Base-by-base conservation (phyloP, 169 alveolate species). In the Eimeria praecox region DNA sequence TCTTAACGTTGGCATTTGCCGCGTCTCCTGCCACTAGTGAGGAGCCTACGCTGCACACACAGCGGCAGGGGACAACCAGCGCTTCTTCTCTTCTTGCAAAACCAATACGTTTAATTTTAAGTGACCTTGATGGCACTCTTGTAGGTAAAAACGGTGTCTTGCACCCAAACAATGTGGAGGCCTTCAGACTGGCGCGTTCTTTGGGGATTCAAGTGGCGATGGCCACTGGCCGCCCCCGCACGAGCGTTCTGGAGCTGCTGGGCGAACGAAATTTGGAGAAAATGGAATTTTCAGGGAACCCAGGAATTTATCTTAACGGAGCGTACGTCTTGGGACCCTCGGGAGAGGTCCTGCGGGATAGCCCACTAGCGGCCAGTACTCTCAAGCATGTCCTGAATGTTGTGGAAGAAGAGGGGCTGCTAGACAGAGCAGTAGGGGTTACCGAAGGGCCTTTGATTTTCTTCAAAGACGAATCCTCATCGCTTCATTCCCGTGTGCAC, bases 101-200 rank as follows among this genome's bases (percentile, higher is more conserved):
- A 6, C 93, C 62, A n/a, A n/a, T 40, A 9, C 93, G 80, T 8
- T 46, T 86, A 14, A 62, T 86, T 24, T 4, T 59, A 8, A 33
- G 35, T 33, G 93, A 86, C 71, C 10, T 86, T 22, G 93, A 86
- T 56, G 93, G 93, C 22, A 86, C 80, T 33, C n/a, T 86, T 14
- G 30, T 73, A 54, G 80, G 49, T 24, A 56, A 42, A 42, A 42
- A 62, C 9, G 62, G 59, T 16, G 38, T 24, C 20, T 40, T 86
- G 27, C 62, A 44, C 6, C 18, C 69, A 18, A 62, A 30, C 9
- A 86, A 86, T 30, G 46, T 86, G 49, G 46, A 62, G 42, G 93
- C 82, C 30, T 59, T 86, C 38, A 20, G 49, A 14, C 24, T 40
- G 78, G 93, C 93, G 27, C 49, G 38, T n/a, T 56, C 69, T 16